Base-by-base conservation (phyloP, 208 protist genomes). In the Leishmania major region DNA sequence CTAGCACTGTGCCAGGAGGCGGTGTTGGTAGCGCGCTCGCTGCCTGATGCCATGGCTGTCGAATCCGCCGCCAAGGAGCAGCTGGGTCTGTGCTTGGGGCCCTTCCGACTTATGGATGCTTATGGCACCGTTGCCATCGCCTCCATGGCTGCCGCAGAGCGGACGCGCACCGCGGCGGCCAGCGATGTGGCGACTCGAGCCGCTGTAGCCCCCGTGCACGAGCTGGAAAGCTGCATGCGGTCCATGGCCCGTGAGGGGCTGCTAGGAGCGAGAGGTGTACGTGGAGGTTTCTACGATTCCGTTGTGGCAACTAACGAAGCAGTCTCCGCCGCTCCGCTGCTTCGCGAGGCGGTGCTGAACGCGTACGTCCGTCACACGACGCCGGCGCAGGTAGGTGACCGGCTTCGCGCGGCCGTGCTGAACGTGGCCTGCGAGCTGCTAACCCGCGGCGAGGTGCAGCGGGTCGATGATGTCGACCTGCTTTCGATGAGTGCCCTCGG, bases 371-470 rank as follows among this genome's bases (percentile, higher is more conserved):
- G 83, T n/a, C 81, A 72, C 74, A 59, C 70, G 17, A 91, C 88
- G 1, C 83, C 83, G 17, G 49, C 75, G 1, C 88, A 91, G 70
- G 72, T 94, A 19, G 76, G 89, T 1, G 87, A 93, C 75, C 86
- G 90, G 55, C 90, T 97, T 51, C 75, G 95, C 22, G 89, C 87
- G 8, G 92, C 88, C 28, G 88, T 95, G 35, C 81, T 94, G 31
- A 94, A 94, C 79, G 90, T 83, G 67, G 87, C 86, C 74, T 94
- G 88, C 49, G 90, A 89, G 55, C 60, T 97, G 60, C 86, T 97
- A 1, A 75, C 85, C 31, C 81, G 83, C 15, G 88, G 87, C 6
- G 81, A 84, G 43, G 79, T 97, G 51, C 84, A 79, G 19, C 81
- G 70, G n/a, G 84, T 77, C 15, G 84, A 72, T 10, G 94, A 95